Conservation (phyloP, 2,329 filamentous ascomycete genomes). For the Blumeria hordei region DNA sequence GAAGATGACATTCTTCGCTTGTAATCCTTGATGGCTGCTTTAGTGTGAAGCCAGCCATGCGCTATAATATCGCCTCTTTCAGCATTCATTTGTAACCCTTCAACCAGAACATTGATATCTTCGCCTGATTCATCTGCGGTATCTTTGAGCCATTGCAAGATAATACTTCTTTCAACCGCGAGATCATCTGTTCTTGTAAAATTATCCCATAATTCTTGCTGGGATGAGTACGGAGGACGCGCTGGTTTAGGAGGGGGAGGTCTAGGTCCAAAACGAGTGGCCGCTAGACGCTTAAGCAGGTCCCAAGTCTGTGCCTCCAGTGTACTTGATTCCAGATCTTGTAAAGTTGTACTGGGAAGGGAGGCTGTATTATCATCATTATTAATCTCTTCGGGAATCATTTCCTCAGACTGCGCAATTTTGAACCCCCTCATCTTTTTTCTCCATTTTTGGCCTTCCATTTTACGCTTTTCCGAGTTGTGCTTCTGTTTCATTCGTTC, state of each 20-base stretch:
- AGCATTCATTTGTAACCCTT: slow-evolving; percentile 50
- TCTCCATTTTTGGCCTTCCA: slow-evolving; percentile 10
- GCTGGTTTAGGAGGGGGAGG: slow-evolving; percentile 10
- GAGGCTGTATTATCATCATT: slow-evolving; percentile 18
- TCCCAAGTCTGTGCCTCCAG: slow-evolving; percentile 83
- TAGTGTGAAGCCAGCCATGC: slow-evolving; percentile 81
- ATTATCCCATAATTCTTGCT: slow-evolving; percentile 41
- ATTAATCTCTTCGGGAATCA: slow-evolving; percentile 27
- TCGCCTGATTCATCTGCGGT: slow-evolving; percentile 43
- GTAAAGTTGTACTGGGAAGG: slow-evolving; percentile 15
- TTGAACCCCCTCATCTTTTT: slow-evolving; percentile 17
- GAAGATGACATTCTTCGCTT: slow-evolving; percentile 54
- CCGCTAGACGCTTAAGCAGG: slow-evolving; percentile 39
- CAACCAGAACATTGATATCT: slow-evolving; percentile 51
- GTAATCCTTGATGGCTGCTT: slow-evolving; percentile 67
- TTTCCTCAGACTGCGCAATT: slow-evolving; percentile 11
- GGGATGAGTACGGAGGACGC: slow-evolving; percentile 28
- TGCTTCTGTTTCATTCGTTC: slow-evolving; percentile 20
- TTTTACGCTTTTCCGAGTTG: slow-evolving; percentile 10
- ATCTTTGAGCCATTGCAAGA: slow-evolving; percentile 69
- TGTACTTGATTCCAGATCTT: slow-evolving; percentile 41
- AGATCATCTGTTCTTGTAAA: slow-evolving; percentile 51
- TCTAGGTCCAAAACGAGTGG: slow-evolving; percentile 32
- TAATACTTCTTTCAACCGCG: slow-evolving; percentile 53
- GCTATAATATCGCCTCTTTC: slow-evolving; percentile 63